phyloP scores from a whole-genome alignment of 768 basidiomycete genomes.

The Boletus tylopilopsis region DNA sequence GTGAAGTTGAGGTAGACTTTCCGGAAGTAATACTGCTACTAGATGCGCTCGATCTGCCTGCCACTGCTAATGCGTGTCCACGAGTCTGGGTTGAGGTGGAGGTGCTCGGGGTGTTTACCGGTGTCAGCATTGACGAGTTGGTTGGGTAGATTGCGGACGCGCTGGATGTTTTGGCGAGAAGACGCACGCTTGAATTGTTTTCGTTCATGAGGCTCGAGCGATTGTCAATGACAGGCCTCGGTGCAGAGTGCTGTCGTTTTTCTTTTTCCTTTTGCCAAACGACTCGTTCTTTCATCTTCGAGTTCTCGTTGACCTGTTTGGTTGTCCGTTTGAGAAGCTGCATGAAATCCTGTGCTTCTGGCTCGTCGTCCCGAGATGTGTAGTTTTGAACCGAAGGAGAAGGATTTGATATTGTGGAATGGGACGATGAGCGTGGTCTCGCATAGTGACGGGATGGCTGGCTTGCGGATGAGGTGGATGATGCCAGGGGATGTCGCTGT shows the following conservation, averaged over 20 bases:
- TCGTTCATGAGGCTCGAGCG: background rate
- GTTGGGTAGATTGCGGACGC: constrained; percentile 7
- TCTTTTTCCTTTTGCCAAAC: constrained; percentile 10
- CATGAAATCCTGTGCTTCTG: constrained; percentile 22
- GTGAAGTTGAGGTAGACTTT: constrained; percentile 11
- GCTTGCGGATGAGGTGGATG: constrained; percentile 19
- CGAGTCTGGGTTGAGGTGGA: background rate
- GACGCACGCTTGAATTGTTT: background rate
- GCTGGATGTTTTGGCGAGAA: constrained; percentile 18
- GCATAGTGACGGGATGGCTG: constrained; percentile 5
- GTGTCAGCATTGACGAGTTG: background rate
- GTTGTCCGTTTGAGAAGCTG: constrained; percentile 24
- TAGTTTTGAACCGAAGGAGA: background rate
- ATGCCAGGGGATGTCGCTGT: constrained; percentile 16
- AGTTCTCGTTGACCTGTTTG: constrained; percentile 23
- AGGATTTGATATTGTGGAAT: constrained; percentile 6
- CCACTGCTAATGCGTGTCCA: constrained; percentile 6
- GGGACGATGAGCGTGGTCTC: constrained; percentile 19
- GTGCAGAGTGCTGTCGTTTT: constrained; percentile 1
- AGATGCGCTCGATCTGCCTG: constrained; percentile 1
- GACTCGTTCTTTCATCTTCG: constrained; percentile 23
- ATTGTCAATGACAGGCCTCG: background rate
- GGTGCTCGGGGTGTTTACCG: background rate
- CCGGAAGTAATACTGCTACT: constrained; percentile 5
- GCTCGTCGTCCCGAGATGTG: constrained; percentile 15